Evolutionary conservation across 2,329 filamentous ascomycete species (phyloP), one percentile per base, ranked within the genome.

Genomic region (Fusarium liriodendri): DNA sequence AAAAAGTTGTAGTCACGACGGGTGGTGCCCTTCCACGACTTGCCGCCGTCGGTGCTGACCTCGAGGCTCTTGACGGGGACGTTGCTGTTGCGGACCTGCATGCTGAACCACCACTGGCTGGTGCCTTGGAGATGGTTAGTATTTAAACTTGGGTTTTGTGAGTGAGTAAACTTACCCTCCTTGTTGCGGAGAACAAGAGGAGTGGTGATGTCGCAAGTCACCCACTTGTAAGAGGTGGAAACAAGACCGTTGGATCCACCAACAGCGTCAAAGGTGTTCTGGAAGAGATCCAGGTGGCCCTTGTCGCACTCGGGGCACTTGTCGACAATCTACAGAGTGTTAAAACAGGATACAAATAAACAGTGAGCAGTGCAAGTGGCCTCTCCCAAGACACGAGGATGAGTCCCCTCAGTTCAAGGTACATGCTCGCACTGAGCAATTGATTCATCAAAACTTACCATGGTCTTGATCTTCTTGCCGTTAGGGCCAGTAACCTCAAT

Each of bases 61-160:
- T 92, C 90, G 27, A 93, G 84, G 72, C 82, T 85, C 60, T 83
- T 77, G 40, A 92, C 85, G 9, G 86, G 84, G 66, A 88, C 83
- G 78, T 91, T 91, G 76, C 88, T 83, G 80, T 92, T 92, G 74
- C 91, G 84, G 57, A 92, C 90, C 80, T 93, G 91, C 86, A 83
- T 82, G 35, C 77, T 78, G 73, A 80, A 82, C 84, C 83, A 87
- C 74, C 79, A 81, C 9, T 74, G 55, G 13, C 71, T 73, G 9
- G 71, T 73, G 32, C 71, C 71, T 74, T 5, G 6, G 8, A 29
- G 45, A 50, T 27, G 14, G 2, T 42, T 22, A 42, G 20, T 42
- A 5, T 22, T 14, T 22, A 9, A 6, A 40, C 2, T 25, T 45
- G 40, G 3, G 8, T 22, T 45, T 45, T 13, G 8, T 2, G 13